Percentiles rank a stretch among this genome's conserved stretches.
phyloP scores from a whole-genome alignment of 331 rosid genomes.

The Telfairia occidentalis region DNA sequence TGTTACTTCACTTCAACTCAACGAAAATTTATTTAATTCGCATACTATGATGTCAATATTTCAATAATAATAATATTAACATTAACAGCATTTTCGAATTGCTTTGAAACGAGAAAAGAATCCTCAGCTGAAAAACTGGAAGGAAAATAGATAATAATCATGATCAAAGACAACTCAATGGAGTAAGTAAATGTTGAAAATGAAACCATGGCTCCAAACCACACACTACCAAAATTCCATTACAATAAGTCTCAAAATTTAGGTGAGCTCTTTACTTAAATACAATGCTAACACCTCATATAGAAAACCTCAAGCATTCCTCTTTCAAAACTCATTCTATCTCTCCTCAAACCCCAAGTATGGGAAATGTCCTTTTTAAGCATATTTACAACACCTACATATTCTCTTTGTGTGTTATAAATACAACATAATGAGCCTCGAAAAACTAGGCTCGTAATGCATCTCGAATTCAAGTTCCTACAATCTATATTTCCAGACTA shows the following conservation, averaged over 20 bases:
- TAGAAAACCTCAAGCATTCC: neutral
- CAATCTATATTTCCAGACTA: slow-evolving; percentile 15
- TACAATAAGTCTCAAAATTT: slow-evolving; percentile 1
- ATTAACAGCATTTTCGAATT: too few relatives aligned
- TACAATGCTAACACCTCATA: neutral
- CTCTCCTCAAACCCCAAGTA: slow-evolving; percentile 1
- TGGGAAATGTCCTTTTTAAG: neutral
- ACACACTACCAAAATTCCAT: neutral
- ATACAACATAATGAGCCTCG: slow-evolving; percentile 1
- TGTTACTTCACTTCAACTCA: too few relatives aligned
- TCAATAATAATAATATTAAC: too few relatives aligned
- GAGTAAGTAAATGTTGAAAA: neutral
- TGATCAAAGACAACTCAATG: neutral
- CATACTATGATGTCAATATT: too few relatives aligned
- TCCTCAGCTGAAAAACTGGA: too few relatives aligned
- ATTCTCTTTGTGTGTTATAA: slow-evolving; percentile 7
- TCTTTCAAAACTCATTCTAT: slow-evolving; percentile 5
- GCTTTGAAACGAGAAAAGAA: too few relatives aligned
- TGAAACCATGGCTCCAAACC: neutral
- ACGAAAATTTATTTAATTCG: too few relatives aligned
- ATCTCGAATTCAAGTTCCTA: neutral
- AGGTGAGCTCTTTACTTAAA: neutral
- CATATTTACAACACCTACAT: slow-evolving; percentile 8
- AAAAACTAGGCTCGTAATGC: slow-evolving; percentile 1
- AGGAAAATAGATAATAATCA: neutral